A percentile compares a stretch with the other conserved stretches of the same genome.
Evolutionary conservation across 2,329 filamentous ascomycete genomes (phyloP).

Genomic region (Fusarium camptoceras): DNA sequence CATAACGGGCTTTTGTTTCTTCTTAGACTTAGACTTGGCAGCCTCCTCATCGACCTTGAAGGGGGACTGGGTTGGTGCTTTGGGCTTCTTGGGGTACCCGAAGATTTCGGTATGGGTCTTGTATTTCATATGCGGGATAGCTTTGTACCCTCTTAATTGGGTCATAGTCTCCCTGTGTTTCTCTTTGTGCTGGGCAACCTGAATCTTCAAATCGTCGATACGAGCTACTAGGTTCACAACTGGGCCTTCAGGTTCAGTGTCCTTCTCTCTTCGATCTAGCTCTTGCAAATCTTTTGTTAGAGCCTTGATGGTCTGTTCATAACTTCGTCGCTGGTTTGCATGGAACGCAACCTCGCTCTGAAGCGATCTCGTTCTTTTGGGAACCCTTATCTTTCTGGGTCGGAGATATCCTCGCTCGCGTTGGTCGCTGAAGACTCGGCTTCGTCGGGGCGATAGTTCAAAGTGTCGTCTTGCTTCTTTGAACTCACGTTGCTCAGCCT

Average conservation of each 20-base stretch:
- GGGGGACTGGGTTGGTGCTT: slow-evolving; percentile 29
- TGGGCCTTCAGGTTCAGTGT: neutral
- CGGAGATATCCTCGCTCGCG: neutral
- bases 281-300: slow-evolving; percentile 31
- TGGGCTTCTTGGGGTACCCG: slow-evolving; percentile 41
- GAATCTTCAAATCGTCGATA: slow-evolving; percentile 42
- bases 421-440: slow-evolving; percentile 36
- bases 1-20: slow-evolving; percentile 4
- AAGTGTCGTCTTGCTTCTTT: slow-evolving; percentile 51
- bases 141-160: slow-evolving; percentile 45
- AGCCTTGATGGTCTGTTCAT: slow-evolving; percentile 41
- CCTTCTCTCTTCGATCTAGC: neutral
- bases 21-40: neutral
- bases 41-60: slow-evolving; percentile 12
- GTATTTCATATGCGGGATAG: slow-evolving; percentile 47
- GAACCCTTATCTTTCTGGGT: slow-evolving; percentile 10
- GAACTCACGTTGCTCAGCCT: slow-evolving; percentile 51
- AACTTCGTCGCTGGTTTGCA: slow-evolving; percentile 47
- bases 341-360: slow-evolving; percentile 49
- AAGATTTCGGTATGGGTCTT: slow-evolving; percentile 48
- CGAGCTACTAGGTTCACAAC: slow-evolving; percentile 19
- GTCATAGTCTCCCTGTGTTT: slow-evolving; percentile 46
- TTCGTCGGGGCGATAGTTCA: slow-evolving; percentile 48
- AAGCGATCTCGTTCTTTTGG: slow-evolving; percentile 38
- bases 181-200: slow-evolving; percentile 44